Evolutionary conservation across 2,329 filamentous ascomycete species (phyloP).

Genomic region (Pseudogymnoascus destructans): DNA sequence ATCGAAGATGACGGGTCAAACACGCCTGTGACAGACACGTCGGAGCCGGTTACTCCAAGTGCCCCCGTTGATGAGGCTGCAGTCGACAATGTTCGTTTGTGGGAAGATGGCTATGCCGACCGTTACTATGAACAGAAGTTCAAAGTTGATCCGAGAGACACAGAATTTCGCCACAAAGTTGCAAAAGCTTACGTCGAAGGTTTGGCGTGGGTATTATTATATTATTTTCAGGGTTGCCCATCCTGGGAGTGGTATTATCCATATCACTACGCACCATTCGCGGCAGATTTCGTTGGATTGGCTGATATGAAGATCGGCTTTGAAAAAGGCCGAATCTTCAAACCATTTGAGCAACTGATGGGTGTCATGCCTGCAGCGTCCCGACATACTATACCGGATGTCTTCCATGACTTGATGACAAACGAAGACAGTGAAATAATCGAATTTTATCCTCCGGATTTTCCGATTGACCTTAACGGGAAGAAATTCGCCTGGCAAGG

Average conservation of each 20-base stretch:
- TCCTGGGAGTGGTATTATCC: slow-evolving; percentile 99
- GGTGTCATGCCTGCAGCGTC: slow-evolving; percentile 90
- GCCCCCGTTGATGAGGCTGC: slow-evolving; percentile 47
- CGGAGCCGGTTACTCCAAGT: slow-evolving; percentile 35
- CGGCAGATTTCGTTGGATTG: slow-evolving; percentile 81
- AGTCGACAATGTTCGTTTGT: slow-evolving; percentile 73
- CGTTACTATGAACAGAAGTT: slow-evolving; percentile 98
- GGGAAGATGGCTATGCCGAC: slow-evolving; percentile 92
- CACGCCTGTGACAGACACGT: slow-evolving; percentile 42
- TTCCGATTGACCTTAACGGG: slow-evolving; percentile 84
- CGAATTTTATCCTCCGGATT: slow-evolving; percentile 94
- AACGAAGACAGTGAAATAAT: slow-evolving; percentile 81
- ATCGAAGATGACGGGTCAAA: slow-evolving; percentile 46
- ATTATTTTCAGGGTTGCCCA: slow-evolving; percentile 96
- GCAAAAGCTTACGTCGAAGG: slow-evolving; percentile 88
- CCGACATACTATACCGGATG: slow-evolving; percentile 74
- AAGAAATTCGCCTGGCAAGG: slow-evolving; percentile 99
- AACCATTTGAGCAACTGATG: slow-evolving; percentile 95
- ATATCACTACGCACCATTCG: slow-evolving; percentile 96
- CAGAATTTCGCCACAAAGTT: slow-evolving; percentile 78
- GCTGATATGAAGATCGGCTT: slow-evolving; percentile 69
- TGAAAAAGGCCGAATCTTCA: slow-evolving; percentile 71
- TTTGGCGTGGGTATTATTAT: slow-evolving; percentile 85
- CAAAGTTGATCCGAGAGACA: slow-evolving; percentile 64
- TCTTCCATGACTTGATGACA: slow-evolving; percentile 86